phyloP scores from a whole-genome alignment of 306 rosid species.

The Mimosa pudica region DNA sequence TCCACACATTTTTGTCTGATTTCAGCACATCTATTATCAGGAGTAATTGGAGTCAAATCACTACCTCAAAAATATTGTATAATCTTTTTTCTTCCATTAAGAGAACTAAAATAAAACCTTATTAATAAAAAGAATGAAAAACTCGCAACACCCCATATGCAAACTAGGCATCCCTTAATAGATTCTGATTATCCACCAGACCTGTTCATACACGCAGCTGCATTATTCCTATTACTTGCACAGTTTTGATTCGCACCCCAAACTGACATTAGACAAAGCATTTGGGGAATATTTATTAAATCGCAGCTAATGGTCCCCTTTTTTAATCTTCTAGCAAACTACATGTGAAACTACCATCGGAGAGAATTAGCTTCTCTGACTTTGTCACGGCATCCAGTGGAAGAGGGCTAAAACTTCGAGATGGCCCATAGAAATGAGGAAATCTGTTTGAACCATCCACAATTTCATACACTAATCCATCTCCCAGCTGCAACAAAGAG shows the following conservation, averaged over 20 bases:
- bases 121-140: background rate
- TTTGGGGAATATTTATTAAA: conserved; percentile 1
- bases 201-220: too few relatives aligned
- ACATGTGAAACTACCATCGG: conserved; percentile 67
- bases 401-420: conserved; percentile 74
- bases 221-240: background rate
- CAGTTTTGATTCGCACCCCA: conserved; percentile 2
- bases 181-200: background rate
- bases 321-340: conserved; percentile 47
- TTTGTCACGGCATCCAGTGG: conserved; percentile 60
- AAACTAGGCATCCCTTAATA: background rate
- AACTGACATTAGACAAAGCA: conserved; percentile 25
- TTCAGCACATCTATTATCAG: too few relatives aligned
- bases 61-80: background rate
- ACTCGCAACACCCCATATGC: background rate
- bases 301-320: conserved; percentile 15
- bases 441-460: conserved; percentile 72
- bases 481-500: conserved; percentile 66
- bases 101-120: background rate
- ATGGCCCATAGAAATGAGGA: conserved; percentile 89
- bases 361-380: conserved; percentile 64
- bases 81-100: background rate
- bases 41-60: background rate
- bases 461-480: conserved; percentile 78
- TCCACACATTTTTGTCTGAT: too few relatives aligned